These are phyloP conservation scores for Trapa bicornis DNA, from an alignment of 345 rosid genomes.

Conservation along the genomic window DNA sequence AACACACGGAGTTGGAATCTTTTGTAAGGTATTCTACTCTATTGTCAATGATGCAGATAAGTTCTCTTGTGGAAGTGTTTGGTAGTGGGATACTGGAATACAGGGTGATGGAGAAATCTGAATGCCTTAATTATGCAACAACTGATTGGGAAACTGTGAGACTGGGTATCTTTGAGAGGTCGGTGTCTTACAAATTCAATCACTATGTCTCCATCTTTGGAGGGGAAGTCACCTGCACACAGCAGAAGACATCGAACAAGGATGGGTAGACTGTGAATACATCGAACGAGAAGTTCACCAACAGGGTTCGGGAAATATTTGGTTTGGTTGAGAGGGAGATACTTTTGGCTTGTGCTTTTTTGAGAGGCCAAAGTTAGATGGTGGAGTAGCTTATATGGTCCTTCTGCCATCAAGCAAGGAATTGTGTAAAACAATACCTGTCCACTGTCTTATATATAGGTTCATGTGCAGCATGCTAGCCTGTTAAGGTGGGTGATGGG, in stretches of 20 bases:
- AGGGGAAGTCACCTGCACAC: slow-evolving; percentile 63
- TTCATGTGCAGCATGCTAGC: slow-evolving; percentile 14
- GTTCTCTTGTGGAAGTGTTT: slow-evolving; percentile 50
- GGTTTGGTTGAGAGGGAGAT: slow-evolving; percentile 46
- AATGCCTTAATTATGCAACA: slow-evolving; percentile 45
- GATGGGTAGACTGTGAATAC: slow-evolving; percentile 59
- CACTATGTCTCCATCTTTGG: slow-evolving; percentile 42
- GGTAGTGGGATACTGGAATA: slow-evolving; percentile 58
- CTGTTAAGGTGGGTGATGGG: background rate
- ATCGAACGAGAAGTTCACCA: slow-evolving; percentile 42
- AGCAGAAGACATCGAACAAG: slow-evolving; percentile 37
- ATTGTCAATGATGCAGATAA: slow-evolving; percentile 24
- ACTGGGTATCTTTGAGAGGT: slow-evolving; percentile 37
- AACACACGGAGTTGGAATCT: background rate
- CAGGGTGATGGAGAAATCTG: slow-evolving; percentile 64
- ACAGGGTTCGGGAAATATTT: slow-evolving; percentile 39
- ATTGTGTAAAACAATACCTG: background rate
- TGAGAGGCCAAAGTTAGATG: background rate
- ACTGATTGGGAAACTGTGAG: slow-evolving; percentile 51
- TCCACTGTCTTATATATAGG: background rate
- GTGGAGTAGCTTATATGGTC: background rate
- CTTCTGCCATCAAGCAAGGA: background rate
- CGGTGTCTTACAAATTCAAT: slow-evolving; percentile 29
- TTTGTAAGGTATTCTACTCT: background rate
- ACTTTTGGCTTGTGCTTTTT: slow-evolving; percentile 9